Percentiles rank a stretch among this genome's conserved stretches.
These are phyloP conservation scores for Gracilaria gracilis DNA, from an alignment of 23 red algal genomes.

Conservation along the genomic window DNA sequence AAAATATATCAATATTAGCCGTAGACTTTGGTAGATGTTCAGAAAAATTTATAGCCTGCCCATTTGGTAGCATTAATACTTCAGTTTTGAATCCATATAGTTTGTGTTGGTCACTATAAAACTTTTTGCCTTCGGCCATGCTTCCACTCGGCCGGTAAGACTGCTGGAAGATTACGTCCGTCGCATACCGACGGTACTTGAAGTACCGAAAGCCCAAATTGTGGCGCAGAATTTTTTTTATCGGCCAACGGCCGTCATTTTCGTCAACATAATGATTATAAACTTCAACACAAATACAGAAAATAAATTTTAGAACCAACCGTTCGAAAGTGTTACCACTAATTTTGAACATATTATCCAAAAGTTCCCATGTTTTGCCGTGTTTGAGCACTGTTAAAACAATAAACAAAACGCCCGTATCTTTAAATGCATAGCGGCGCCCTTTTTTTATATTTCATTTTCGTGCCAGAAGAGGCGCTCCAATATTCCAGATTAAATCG, in stretches of 20 bases:
- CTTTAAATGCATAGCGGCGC: not conserved
- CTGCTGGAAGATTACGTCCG: conserved; percentile 24
- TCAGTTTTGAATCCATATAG: conserved; percentile 25
- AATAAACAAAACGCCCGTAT: conserved; percentile 23
- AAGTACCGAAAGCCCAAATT: not conserved
- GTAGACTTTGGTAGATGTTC: not conserved
- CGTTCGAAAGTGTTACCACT: not conserved
- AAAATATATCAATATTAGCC: conserved; percentile 14
- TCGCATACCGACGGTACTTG: conserved; percentile 13
- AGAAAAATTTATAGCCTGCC: not conserved
- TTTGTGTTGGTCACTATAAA: conserved; percentile 22
- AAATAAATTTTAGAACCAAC: not conserved
- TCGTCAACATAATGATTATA: not conserved
- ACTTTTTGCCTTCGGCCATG: conserved; percentile 5
- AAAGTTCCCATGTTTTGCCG: not conserved
- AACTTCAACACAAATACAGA: not conserved
- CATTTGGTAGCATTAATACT: conserved; percentile 4
- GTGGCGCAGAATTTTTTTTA: not conserved
- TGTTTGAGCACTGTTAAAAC: conserved; percentile 22
- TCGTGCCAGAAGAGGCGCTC: not conserved
- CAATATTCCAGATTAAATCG: not conserved
- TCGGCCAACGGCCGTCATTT: not conserved
- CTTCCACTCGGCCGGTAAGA: conserved; percentile 16
- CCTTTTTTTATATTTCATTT: not conserved
- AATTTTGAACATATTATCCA: not conserved